Evolutionary conservation across 2,329 filamentous ascomycete species (phyloP).

Genomic region (Alternaria sp.): DNA sequence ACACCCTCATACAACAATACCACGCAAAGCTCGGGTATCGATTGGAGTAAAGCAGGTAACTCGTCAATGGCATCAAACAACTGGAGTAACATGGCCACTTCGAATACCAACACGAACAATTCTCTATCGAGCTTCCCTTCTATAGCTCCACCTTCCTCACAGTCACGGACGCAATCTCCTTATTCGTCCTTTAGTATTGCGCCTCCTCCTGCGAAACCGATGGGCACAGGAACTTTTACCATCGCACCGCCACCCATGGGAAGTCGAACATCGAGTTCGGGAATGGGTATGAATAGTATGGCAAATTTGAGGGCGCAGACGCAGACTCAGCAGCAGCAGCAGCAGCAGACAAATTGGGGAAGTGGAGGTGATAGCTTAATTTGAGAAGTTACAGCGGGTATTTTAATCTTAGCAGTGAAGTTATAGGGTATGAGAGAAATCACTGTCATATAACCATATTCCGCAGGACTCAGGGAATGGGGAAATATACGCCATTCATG

Average conservation of each 20-base stretch:
- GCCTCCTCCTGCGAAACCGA: slow-evolving; percentile 43
- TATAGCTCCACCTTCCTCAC: slow-evolving; percentile 59
- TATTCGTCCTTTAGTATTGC: slow-evolving; percentile 50
- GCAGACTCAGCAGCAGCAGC: slow-evolving; percentile 28
- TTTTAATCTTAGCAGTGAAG: no score
- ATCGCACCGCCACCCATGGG: slow-evolving; percentile 39
- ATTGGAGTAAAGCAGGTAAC: slow-evolving; percentile 42
- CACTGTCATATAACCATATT: no score
- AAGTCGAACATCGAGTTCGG: slow-evolving; percentile 27
- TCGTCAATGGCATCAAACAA: slow-evolving; percentile 29
- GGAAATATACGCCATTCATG: no score
- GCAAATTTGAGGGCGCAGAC: slow-evolving; percentile 36
- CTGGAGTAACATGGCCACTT: slow-evolving; percentile 30
- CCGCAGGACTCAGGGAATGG: no score
- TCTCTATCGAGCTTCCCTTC: slow-evolving; percentile 56
- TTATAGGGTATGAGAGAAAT: no score
- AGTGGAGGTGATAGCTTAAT: slow-evolving; percentile 42
- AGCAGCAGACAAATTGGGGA: slow-evolving; percentile 32
- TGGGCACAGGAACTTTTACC: slow-evolving; percentile 28
- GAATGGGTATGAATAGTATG: slow-evolving; percentile 39
- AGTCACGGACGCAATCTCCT: slow-evolving; percentile 31
- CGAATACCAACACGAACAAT: slow-evolving; percentile 24
- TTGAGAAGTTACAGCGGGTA: slow-evolving; percentile 10
- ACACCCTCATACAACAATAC: slow-evolving; percentile 35
- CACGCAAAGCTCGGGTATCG: slow-evolving; percentile 31